phyloP scores from a whole-genome alignment of 2,329 filamentous ascomycete species.

The Fonsecaea multimorphosa region DNA sequence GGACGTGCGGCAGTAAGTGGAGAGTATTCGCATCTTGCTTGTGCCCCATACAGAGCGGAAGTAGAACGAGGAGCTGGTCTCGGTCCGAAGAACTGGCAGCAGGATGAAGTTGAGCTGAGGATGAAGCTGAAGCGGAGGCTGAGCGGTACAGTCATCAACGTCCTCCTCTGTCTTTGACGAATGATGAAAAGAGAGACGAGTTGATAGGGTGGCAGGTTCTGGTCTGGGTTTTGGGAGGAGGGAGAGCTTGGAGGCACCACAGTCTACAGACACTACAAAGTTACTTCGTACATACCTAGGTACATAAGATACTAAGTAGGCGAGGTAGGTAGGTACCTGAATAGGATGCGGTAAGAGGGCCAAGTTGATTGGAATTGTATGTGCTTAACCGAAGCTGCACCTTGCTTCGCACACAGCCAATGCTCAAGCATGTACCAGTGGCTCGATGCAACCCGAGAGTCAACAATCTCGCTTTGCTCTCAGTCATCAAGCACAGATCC shows the following conservation, averaged over 20 bases:
- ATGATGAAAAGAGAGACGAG: not conserved
- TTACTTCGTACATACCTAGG: too few relatives aligned
- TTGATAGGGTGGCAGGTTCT: not conserved
- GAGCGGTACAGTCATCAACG: not conserved
- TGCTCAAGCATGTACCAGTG: too few relatives aligned
- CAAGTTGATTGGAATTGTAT: not conserved
- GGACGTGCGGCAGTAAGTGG: not conserved
- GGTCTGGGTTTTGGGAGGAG: not conserved
- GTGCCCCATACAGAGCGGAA: not conserved
- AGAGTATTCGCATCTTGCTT: not conserved
- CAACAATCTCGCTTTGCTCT: slow-evolving; percentile 16
- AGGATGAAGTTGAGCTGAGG: not conserved
- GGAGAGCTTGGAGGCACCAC: not conserved
- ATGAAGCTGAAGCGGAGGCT: not conserved
- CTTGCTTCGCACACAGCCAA: not conserved
- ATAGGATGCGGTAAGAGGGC: not conserved
- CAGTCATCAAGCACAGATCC: slow-evolving; percentile 9
- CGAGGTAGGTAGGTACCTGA: not conserved
- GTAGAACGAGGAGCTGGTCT: not conserved
- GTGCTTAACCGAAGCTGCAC: slow-evolving; percentile 2
- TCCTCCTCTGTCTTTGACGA: not conserved
- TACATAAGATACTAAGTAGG: too few relatives aligned
- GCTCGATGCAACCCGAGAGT: not conserved
- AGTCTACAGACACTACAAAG: not conserved
- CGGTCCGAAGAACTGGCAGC: not conserved